Evolutionary conservation across 2,329 filamentous ascomycete species (phyloP).

Genomic region (Periconia sp.): DNA sequence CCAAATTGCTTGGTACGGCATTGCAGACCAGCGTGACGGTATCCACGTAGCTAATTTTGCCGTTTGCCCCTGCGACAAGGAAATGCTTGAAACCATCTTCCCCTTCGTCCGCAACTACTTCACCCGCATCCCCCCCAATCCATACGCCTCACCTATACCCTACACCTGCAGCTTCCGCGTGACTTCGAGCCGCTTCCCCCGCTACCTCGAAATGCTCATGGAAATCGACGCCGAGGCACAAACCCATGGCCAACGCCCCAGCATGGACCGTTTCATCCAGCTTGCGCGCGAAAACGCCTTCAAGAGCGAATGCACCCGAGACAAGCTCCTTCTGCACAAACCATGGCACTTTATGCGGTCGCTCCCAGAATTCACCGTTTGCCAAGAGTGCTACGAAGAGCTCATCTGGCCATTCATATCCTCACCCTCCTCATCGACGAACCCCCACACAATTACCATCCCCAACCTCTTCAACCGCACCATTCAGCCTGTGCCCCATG

Average conservation of each 20-base stretch:
- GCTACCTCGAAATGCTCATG: conserved; percentile 60
- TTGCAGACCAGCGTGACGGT: conserved; percentile 69
- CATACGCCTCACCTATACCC: conserved; percentile 37
- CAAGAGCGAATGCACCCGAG: conserved; percentile 62
- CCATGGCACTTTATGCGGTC: conserved; percentile 78
- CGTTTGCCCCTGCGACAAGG: conserved; percentile 73
- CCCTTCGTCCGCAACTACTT: conserved; percentile 73
- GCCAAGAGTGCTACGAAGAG: conserved; percentile 82
- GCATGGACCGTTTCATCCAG: conserved; percentile 65
- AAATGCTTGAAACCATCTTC: conserved; percentile 71
- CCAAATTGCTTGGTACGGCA: conserved; percentile 70
- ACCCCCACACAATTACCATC: conserved; percentile 42
- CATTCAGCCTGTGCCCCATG: conserved; percentile 57
- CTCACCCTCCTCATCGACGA: background rate
- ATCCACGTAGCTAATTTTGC: conserved; percentile 69
- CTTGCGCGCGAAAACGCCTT: conserved; percentile 56
- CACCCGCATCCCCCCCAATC: conserved; percentile 47
- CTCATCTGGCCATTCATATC: conserved; percentile 71
- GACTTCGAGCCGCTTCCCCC: conserved; percentile 57
- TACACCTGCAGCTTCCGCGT: conserved; percentile 72
- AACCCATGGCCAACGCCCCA: conserved; percentile 41
- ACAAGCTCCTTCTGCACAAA: conserved; percentile 62
- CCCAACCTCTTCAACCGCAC: conserved; percentile 52
- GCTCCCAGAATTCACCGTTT: conserved; percentile 78
- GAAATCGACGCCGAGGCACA: conserved; percentile 52